Evolutionary conservation across 768 basidiomycete genomes (phyloP).

Genomic region (Tulasnella sp.): DNA sequence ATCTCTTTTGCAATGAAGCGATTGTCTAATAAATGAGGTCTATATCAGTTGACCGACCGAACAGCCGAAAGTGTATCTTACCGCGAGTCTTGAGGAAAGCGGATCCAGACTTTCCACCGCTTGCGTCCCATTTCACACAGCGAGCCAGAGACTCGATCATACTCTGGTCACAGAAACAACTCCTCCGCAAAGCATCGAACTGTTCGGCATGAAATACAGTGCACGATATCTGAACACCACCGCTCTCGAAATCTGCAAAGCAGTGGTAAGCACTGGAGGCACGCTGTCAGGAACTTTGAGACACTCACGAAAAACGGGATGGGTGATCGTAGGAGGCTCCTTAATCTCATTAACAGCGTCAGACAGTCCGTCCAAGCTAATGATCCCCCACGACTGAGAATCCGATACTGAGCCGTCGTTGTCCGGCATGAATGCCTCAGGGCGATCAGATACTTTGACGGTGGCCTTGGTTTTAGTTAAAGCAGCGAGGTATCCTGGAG

Average conservation of each 20-base stretch:
- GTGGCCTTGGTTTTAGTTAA: constrained; percentile 59
- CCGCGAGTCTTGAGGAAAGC: constrained; percentile 94
- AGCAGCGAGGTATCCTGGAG: constrained; percentile 73
- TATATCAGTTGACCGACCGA: neutral
- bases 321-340: constrained; percentile 15
- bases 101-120: constrained; percentile 92
- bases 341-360: constrained; percentile 22
- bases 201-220: constrained; percentile 94
- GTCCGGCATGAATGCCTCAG: constrained; percentile 89
- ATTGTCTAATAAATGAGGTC: constrained; percentile 49
- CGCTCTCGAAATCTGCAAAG: constrained; percentile 74
- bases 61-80: constrained; percentile 24
- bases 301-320: constrained; percentile 13
- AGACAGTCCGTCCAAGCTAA: constrained; percentile 54
- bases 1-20: constrained; percentile 98
- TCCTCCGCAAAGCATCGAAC: constrained; percentile 85
- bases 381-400: constrained; percentile 84
- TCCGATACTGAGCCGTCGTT: constrained; percentile 53
- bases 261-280: neutral
- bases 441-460: constrained; percentile 45
- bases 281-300: neutral
- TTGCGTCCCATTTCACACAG: constrained; percentile 93
- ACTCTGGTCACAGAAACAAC: constrained; percentile 87
- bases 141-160: constrained; percentile 89
- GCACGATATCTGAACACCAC: constrained; percentile 82